Evolutionary conservation across 1,284 basidiomycete genomes (phyloP).

Genomic region (Ganoderma boninense): DNA sequence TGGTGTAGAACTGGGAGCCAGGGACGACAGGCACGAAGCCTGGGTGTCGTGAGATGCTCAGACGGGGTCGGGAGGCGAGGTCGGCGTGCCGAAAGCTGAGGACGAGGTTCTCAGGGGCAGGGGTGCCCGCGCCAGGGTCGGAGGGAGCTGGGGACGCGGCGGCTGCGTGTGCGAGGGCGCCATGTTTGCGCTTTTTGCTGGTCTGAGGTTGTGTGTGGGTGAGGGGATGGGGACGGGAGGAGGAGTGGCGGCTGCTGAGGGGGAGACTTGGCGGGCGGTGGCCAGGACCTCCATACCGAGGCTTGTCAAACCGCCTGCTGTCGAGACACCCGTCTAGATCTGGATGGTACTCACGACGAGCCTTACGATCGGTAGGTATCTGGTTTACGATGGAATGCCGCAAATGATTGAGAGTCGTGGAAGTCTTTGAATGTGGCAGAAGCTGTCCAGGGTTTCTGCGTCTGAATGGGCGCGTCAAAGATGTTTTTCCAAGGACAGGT

Average conservation of each 20-base stretch:
- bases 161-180: conserved; percentile 41
- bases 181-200: conserved; percentile 52
- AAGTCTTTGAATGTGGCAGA: neutral
- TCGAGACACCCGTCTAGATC: conserved; percentile 7
- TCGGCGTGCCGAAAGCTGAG: conserved; percentile 66
- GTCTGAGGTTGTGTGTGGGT: conserved; percentile 24
- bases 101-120: conserved; percentile 52
- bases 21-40: conserved; percentile 66
- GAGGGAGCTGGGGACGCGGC: conserved; percentile 57
- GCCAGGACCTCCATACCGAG: conserved; percentile 38
- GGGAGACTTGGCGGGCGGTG: conserved; percentile 48
- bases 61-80: conserved; percentile 68
- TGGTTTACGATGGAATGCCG: neutral
- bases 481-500: neutral
- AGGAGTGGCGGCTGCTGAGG: conserved; percentile 41
- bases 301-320: conserved; percentile 30
- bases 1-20: conserved; percentile 64
- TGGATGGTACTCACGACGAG: conserved; percentile 5
- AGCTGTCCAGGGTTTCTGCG: neutral
- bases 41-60: conserved; percentile 77
- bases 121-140: conserved; percentile 42
- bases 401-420: neutral
- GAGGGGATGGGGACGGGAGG: conserved; percentile 8
- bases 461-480: neutral
- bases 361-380: neutral